Evolutionary conservation across 1,284 basidiomycete genomes (phyloP), one percentile per base, ranked within the genome.

Genomic region (Rhodotorula mucilaginosa): DNA sequence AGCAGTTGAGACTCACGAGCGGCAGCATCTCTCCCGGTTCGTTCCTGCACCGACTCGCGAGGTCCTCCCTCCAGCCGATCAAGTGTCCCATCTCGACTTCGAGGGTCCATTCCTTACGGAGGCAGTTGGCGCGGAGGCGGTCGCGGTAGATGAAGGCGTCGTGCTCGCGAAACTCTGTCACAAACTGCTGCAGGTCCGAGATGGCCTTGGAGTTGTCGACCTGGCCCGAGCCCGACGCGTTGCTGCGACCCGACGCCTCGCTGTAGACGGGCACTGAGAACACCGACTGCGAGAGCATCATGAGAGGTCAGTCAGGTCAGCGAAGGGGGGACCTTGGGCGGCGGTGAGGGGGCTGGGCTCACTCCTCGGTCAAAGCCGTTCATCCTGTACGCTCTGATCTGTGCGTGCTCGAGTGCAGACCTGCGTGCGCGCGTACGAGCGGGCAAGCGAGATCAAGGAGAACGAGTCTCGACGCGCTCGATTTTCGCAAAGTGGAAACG

Each of bases 71-170:
- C 85, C 90, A 99, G 31, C 96, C 85, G 74, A 89, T 88, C 59
- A 99, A 83, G 82, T 99, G 93, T 61, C 90, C 87, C 75, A 99
- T 86, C 81, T 97, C 92, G 29, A 99, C 89, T 79, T 99, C 95
- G 31, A 99, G 86, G 26, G 93, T 87, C 79, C 95, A 89, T 76
- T 95, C 92, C 81, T 94, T 95, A 71, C 97, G 83, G 21, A 99
- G 86, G 52, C 98, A 82, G 79, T 95, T 97, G 60, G 89, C 91
- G 29, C 95, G 87, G 58, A 99, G 85, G 73, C 91, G 90, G 80
- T 99, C 96, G 78, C 93, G 94, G 76, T 70, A 76, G 46, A 71
- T 54, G 51, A 58, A 70, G 23, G 46, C 65, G 58, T 78, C 72
- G 46, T 44, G 64, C 47, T 68, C 66, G 70, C 64, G 31, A 83